Evolutionary conservation across 768 basidiomycete species (phyloP).

Genomic region (Mycena rebaudengoi): DNA sequence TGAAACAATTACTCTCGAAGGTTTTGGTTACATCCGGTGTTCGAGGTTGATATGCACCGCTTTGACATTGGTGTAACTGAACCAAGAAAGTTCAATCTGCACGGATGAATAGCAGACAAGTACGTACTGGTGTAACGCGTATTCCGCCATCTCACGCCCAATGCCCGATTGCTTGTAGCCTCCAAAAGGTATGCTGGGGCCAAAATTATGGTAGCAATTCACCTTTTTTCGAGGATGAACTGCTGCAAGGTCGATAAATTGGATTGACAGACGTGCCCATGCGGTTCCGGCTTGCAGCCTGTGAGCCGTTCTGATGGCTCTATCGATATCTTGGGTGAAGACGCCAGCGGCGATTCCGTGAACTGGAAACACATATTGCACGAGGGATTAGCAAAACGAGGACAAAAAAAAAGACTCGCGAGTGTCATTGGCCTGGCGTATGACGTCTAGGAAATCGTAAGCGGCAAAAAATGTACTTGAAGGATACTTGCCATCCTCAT

Average conservation of each 20-base stretch:
- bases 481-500: slow-evolving; percentile 49
- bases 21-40: slow-evolving; percentile 41
- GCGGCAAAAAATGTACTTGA: not conserved
- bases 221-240: slow-evolving; percentile 33
- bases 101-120: not conserved
- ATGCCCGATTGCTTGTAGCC: slow-evolving; percentile 71
- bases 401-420: not conserved
- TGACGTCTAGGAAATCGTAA: slow-evolving; percentile 29
- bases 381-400: not conserved
- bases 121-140: slow-evolving; percentile 55
- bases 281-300: slow-evolving; percentile 71
- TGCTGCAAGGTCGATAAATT: not conserved
- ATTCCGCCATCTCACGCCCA: slow-evolving; percentile 67
- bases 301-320: slow-evolving; percentile 57
- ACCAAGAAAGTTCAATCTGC: not conserved
- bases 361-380: not conserved
- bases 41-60: slow-evolving; percentile 8
- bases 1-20: no score
- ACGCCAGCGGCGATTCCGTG: slow-evolving; percentile 65
- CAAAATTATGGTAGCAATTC: slow-evolving; percentile 46
- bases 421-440: slow-evolving; percentile 57
- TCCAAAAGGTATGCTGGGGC: slow-evolving; percentile 65
- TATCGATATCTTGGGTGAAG: slow-evolving; percentile 55
- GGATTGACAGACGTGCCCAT: slow-evolving; percentile 47
- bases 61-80: slow-evolving; percentile 6